Conservation (phyloP, 208 protist species). For the Porcisia hertigi region DNA sequence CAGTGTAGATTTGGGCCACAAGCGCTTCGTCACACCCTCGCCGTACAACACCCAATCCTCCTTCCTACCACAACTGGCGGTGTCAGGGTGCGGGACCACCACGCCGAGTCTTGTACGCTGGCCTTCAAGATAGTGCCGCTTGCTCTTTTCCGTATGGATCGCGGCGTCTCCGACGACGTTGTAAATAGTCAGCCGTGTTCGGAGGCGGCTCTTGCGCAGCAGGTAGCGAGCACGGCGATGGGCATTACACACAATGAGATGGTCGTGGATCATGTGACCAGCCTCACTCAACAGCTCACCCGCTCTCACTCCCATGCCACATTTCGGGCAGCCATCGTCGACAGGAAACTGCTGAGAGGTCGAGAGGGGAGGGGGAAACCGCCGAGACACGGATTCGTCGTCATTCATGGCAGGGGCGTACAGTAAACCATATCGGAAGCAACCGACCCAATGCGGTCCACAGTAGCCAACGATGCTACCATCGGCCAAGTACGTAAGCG, state of each 20-base stretch:
- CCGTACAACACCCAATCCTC: constrained; percentile 48
- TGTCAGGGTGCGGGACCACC: constrained; percentile 35
- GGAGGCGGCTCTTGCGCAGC: constrained; percentile 55
- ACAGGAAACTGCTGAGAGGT: constrained; percentile 4
- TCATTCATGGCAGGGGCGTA: constrained; percentile 8
- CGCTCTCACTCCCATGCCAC: constrained; percentile 1
- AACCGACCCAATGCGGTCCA: constrained; percentile 28
- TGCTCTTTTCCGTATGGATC: constrained; percentile 41
- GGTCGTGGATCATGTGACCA: constrained; percentile 58
- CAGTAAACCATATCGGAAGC: constrained; percentile 22
- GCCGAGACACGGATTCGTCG: background rate
- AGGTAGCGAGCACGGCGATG: constrained; percentile 54
- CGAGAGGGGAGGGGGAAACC: background rate
- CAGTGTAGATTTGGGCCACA: constrained; percentile 4
- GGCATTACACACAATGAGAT: constrained; percentile 60
- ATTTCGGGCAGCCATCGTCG: background rate
- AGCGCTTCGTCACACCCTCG: constrained; percentile 26
- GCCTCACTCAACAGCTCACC: constrained; percentile 64
- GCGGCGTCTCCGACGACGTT: constrained; percentile 40
- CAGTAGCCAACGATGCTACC: constrained; percentile 38
- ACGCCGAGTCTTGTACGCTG: constrained; percentile 44
- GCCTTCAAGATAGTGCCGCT: constrained; percentile 44
- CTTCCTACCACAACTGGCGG: constrained; percentile 2
- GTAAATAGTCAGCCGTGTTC: constrained; percentile 48
- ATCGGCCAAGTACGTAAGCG: constrained; percentile 34